Evolutionary conservation across 1,284 basidiomycete genomes (phyloP), one percentile per base, ranked within the genome.

Genomic region (Trichosporon coremiiforme): DNA sequence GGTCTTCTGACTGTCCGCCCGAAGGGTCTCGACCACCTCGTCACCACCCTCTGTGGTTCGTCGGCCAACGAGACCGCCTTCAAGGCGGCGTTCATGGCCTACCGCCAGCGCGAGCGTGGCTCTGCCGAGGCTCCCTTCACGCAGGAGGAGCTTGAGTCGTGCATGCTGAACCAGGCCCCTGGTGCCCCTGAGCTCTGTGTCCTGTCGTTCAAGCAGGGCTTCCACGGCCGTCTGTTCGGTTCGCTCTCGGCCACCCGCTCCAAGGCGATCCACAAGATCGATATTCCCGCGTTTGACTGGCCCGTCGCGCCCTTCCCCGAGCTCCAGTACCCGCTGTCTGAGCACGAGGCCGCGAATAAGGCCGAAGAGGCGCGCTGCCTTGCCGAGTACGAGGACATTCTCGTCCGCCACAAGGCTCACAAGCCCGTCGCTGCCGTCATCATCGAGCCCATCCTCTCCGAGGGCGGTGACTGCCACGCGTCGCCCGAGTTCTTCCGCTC

Each of bases 211-310:
- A 86, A 82, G 63, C 82, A 79, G 55, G 87, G 82, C 7, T 86
- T 86, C 77, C 85, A 86, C 75, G 86, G 85, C 29, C 80, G 86
- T 35, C 72, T 86, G 47, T 85, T 86, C 66, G 85, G 85, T 5
- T 85, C 84, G 65, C 81, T 88, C 41, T 85, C 84, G 15, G 83
- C 85, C 0, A 87, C 87, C 0, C 78, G 86, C 35, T 82, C 79
- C 70, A 85, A 85, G 73, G 83, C 85, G 12, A 84, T 85, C 63
- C 87, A 87, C 82, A 87, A 87, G 78, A 79, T 87, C 72, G 87
- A 87, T 76, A 85, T 88, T 31, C 87, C 87, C 12, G 85, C 86
- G 0, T 87, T 87, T 77, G 85, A 87, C 79, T 86, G 86, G 87
- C 87, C 87, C 0, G 82, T 82, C 31, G 85, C 85, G 0, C 76